Evolutionary conservation across 495 filamentous ascomycete species (phyloP), one percentile per base, ranked within the genome.

Genomic region (Talaromyces ruber): DNA sequence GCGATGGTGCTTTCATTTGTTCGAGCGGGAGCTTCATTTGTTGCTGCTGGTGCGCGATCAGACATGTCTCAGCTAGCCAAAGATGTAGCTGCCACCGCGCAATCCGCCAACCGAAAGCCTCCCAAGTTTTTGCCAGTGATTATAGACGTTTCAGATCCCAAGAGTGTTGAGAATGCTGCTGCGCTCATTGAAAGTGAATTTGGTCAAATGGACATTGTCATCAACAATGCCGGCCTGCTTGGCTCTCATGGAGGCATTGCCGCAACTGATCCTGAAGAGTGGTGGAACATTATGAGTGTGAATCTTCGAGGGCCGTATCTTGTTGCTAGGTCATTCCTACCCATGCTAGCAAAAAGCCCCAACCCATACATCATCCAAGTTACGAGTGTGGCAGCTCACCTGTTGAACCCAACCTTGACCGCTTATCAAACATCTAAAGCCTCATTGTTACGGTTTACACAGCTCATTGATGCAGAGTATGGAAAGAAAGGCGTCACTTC

Each of bases 1-100:
- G 78, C 76, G 9, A 82, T 79, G 30, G 76, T 78, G 8, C 64
- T 83, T 30, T 67, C 70, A n/a, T 80, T 76, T 64, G 78, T 79
- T 25, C 60, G 61, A 60, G 76, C 74, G 9, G 76, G 78, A 9
- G 74, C 72, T 47, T 70, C 68, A 12, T 68, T 64, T 59, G 76
- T 83, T 59, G 73, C 39, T 12, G 39, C 39, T 43, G 39, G 39
- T 14, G 39, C 39, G 14, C 39, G 39, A 43, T 43, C 39, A 16
- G 39, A 43, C 11, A 43, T 43, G 39, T 43, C 39, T 18, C 39
- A 43, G 14, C 16, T 43, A 18, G 39, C 39, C 4, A 43, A 43
- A 43, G 39, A 43, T 43, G 39, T 43, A 43, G 39, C 39, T 18
- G n/a, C 16, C 66, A 59, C 66, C 79, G 26, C 62, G 59, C 0